phyloP scores from a whole-genome alignment of 2,329 filamentous ascomycete genomes.

The Coniella lustricola region DNA sequence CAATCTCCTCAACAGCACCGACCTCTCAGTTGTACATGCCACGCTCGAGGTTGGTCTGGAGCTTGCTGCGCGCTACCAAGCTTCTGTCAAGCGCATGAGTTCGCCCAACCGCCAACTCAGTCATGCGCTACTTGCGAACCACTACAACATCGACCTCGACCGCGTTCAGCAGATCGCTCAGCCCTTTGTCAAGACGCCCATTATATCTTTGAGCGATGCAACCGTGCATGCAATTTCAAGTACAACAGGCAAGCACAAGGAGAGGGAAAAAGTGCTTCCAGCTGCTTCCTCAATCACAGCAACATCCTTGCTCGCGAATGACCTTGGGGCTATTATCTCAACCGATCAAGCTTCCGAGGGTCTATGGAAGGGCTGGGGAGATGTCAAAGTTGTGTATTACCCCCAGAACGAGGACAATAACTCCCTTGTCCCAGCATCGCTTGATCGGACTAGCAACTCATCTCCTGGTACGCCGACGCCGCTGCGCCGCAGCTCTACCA shows the following conservation, averaged over 20 bases:
- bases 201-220: conserved; percentile 44
- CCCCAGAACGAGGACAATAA: conserved; percentile 32
- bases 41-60: conserved; percentile 77
- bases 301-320: conserved; percentile 67
- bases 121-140: conserved; percentile 68
- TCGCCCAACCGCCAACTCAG: conserved; percentile 60
- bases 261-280: conserved; percentile 62
- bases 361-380: conserved; percentile 71
- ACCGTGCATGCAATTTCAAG: conserved; percentile 45
- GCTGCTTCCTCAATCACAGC: conserved; percentile 40
- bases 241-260: conserved; percentile 66
- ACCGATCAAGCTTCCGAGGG: conserved; percentile 38
- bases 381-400: conserved; percentile 77
- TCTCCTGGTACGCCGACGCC: conserved; percentile 68
- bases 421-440: conserved; percentile 11
- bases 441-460: conserved; percentile 30
- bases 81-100: conserved; percentile 71
- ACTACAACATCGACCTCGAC: conserved; percentile 75
- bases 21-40: conserved; percentile 67
- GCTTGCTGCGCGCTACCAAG: conserved; percentile 87
- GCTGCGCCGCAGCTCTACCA: conserved; percentile 60
- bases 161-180: conserved; percentile 76
- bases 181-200: conserved; percentile 70
- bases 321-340: conserved; percentile 69
- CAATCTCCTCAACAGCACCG: conserved; percentile 81